Base-by-base conservation (phyloP, 805 yeast species). In the Metschnikowia lochheadii region DNA sequence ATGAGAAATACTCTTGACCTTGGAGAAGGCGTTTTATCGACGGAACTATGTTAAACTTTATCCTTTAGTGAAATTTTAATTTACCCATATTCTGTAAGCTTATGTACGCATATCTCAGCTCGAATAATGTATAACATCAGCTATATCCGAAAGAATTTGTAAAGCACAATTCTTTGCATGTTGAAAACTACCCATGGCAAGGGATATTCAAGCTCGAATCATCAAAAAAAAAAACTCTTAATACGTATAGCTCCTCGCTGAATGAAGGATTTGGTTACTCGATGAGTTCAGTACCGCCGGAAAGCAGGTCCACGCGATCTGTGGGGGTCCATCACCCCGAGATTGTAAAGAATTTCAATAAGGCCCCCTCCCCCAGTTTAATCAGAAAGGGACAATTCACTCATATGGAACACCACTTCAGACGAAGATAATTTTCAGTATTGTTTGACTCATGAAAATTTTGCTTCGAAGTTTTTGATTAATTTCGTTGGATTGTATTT, bases 201-300 rank as follows among this genome's bases (percentile, higher is more conserved):
- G 11, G 73, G 20, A 55, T 80, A 37, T 81, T 73, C 62, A 58
- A 63, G 17, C 46, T 70, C 31, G 64, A 86, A 35, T 56, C 66
- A 3, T 55, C 63, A 3, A 46, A 46, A 34, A 52, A 58, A 6
- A 76, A 78, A 6, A 61, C 69, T 36, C 53, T 82, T 3, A 73
- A 65, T 50, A 75, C 83, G 0, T 81, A 87, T 87, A 81, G 84
- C 3, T 54, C 70, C 8, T 56, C 70, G 13, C 52, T 60, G 14
- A 62, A 66, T 35, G 79, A 80, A 6, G 62, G 85, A 36, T 61
- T 82, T 40, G 87, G 86, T 1, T 72, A 67, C 50, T 34, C 10
- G 21, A 35, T 15, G 13, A 35, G 5, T 8, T 10, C 29, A 8
- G 29, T 26, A 26, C 29, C 13, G 5, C 29, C 29, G 8, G 11